Evolutionary conservation across 148 eudicot genomes (phyloP), one percentile per base, ranked within the genome.

Genomic region (Fagopyrum homotropicum): DNA sequence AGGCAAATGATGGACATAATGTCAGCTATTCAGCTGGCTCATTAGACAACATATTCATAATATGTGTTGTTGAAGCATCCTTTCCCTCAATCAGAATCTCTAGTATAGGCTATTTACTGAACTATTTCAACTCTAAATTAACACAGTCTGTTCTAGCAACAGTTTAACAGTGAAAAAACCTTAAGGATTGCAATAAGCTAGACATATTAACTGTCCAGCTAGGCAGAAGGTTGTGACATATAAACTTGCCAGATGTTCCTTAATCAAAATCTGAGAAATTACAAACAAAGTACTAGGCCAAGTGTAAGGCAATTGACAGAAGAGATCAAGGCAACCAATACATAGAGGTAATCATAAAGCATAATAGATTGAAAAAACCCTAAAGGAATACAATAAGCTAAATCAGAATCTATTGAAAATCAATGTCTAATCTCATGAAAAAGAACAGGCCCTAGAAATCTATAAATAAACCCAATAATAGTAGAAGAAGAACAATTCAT

Each of bases 61-160:
- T 96, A 87, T 94, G 97, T 14, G 96, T 85, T 46, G 89, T 96
- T 61, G 98, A 49, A 75, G 97, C 96, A 80, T 94, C 97, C 89
- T 91, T 76, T 50, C 93, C 96, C 80, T 90, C 91, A 51, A 86
- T 35, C 19, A 73, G 46, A 12, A 55, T 22, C 0, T 22, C 26
- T 22, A 22, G 26, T 22, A 22, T 22, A 22, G 26, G 26, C n/a
- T 66, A 55, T 73, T 10, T 5, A 45, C 26, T 22, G 26, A 0
- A 22, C 26, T 22, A 22, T 22, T 59, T 59, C 64, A 59, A 59
- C 66, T 8, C 9, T 0, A 59, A 1, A 57, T 57, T 59, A 59
- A 19, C 17, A 19, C 7, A 59, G 64, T 7, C 40, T 19, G 22
- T 45, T 69, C 48, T 69, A 5, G 72, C 47, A 14, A n/a, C 72